Base-by-base conservation (phyloP, 1,284 basidiomycete genomes). In the Sanghuangporus sanghuang region DNA sequence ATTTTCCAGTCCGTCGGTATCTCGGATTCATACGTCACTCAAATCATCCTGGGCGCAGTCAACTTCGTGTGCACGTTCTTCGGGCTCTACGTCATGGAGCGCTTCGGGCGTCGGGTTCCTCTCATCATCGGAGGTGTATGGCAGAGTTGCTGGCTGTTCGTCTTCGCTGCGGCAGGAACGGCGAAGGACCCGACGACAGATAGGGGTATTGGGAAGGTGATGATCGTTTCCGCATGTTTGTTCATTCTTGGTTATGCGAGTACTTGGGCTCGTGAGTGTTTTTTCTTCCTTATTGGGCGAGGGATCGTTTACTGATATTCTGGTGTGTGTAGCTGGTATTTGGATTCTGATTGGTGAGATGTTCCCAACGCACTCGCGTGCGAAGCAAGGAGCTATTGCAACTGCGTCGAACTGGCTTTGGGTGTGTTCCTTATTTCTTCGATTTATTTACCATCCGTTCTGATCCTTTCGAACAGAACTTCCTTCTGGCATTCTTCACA, bases 271-370 rank as follows among this genome's bases (percentile, higher is more conserved):
- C 85, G 75, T 80, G 66, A 66, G 76, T 72, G 8, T 38, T 52
- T 40, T 7, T 21, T 8, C n/a, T 32, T 36, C 27, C 21, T 36
- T 53, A 23, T 16, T 6, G 52, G 11, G n/a, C 9, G 27, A 40
- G 11, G 21, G 18, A 18, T 6, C 12, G 32, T 52, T 8, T 52
- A 11, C 55, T 18, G 14, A 14, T 23, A 32, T 35, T 32, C 16
- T 59, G 4, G 39, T 39, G 6, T 40, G n/a, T 54, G 16, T 60
- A 79, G 78, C 27, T 5, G 85, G 86, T 62, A 75, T 90, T 60
- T 92, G 89, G 89, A 90, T 88, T 72, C 76, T 90, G 21, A 87
- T 86, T 65, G 87, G 87, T 42, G 90, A 93, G 74, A 89, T 87
- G 1, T 92, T 92, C 80, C 84, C 87, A 0, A 89, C 87, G 12